These are phyloP conservation scores for Dunaliella sp. DNA, from an alignment of 139 green algal genomes.

Conservation along the genomic window DNA sequence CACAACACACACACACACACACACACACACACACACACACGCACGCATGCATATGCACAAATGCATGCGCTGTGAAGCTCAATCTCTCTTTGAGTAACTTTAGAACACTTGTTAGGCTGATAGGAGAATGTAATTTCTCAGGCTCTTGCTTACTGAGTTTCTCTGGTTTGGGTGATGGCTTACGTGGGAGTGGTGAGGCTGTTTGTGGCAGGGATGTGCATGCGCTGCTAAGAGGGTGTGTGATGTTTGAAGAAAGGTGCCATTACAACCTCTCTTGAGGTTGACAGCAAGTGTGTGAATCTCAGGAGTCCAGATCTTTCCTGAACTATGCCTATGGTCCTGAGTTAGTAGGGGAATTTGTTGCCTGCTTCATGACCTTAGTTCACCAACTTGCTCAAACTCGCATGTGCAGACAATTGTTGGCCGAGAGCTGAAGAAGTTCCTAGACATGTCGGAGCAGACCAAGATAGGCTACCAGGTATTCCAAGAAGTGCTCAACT, in stretches of 20 bases:
- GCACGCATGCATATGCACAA: neutral
- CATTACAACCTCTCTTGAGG: neutral
- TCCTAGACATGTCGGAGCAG: constrained; percentile 78
- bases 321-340: neutral
- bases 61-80: too few relatives aligned
- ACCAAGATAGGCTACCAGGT: constrained; percentile 83
- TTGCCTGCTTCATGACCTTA: neutral
- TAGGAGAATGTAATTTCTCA: too few relatives aligned
- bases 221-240: neutral
- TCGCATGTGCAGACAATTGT: constrained; percentile 57
- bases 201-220: too few relatives aligned
- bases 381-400: neutral
- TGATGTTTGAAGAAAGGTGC: neutral
- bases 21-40: neutral
- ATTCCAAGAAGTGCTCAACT: constrained; percentile 82
- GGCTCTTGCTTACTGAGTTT: too few relatives aligned
- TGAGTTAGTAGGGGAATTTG: neutral
- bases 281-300: too few relatives aligned
- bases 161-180: too few relatives aligned
- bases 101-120: too few relatives aligned
- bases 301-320: neutral
- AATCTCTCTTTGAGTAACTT: too few relatives aligned
- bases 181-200: too few relatives aligned
- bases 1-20: neutral
- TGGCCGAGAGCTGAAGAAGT: constrained; percentile 89